These are phyloP conservation scores for Trichoderma atroviride DNA, from an alignment of 2,329 filamentous ascomycete species.

Conservation along the genomic window DNA sequence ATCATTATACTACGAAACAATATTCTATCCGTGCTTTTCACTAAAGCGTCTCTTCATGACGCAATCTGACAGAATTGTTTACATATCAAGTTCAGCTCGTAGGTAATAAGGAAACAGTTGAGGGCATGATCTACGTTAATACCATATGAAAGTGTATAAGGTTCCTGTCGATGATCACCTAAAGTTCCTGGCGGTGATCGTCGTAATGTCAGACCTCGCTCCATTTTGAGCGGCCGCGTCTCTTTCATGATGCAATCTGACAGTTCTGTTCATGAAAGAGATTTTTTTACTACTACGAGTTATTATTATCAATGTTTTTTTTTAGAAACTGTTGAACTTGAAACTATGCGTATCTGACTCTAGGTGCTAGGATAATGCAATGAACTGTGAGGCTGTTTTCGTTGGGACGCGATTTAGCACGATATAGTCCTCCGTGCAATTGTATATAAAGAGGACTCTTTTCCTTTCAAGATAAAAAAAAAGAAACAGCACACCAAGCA, in stretches of 20 bases:
- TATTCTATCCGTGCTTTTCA: neutral
- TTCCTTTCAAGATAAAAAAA: neutral
- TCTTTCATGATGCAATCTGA: constrained; percentile 18
- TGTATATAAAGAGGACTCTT: neutral
- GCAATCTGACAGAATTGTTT: neutral
- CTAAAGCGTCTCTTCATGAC: neutral
- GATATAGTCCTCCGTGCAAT: neutral
- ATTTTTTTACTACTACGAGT: neutral
- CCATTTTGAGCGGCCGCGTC: neutral
- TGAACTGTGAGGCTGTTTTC: neutral
- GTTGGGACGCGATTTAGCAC: neutral
- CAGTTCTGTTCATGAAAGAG: neutral
- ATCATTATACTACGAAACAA: neutral
- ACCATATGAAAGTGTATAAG: neutral
- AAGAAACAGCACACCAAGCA: neutral
- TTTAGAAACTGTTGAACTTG: neutral
- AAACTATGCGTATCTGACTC: neutral
- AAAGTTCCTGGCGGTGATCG: neutral
- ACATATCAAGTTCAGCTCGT: neutral
- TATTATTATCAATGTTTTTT: neutral
- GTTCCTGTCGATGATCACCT: neutral
- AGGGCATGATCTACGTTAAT: constrained; percentile 1
- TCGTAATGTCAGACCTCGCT: constrained; percentile 1
- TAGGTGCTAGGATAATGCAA: neutral
- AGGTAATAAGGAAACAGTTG: neutral